phyloP scores from a whole-genome alignment of 192 early-diverging fungal genomes.

The Dimargaris cristalligena region DNA sequence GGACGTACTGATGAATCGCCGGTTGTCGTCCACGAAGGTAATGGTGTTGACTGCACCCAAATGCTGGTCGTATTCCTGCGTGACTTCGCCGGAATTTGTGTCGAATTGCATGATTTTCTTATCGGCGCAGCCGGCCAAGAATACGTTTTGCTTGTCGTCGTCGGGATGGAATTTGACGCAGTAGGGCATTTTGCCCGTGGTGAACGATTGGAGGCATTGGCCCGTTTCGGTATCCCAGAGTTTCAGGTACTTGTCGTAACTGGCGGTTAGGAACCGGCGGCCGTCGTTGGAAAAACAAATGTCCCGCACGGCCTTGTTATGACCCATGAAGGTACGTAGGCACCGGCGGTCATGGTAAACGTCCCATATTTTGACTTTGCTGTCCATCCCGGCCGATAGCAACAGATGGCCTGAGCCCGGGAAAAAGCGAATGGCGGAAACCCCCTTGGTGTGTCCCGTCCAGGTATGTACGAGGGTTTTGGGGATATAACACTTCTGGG shows the following conservation, averaged over 20 bases:
- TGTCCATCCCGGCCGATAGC: constrained; percentile 83
- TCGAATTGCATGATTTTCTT: constrained; percentile 85
- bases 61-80: constrained; percentile 95
- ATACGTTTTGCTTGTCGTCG: constrained; percentile 65
- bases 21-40: constrained; percentile 88
- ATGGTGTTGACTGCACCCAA: constrained; percentile 90
- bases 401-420: constrained; percentile 82
- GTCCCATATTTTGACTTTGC: constrained; percentile 93
- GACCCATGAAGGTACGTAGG: constrained; percentile 77
- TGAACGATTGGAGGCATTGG: constrained; percentile 59
- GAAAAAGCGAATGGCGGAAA: constrained; percentile 79
- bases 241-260: constrained; percentile 85
- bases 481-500: constrained; percentile 69
- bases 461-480: constrained; percentile 79
- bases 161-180: constrained; percentile 87
- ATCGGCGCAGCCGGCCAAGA: constrained; percentile 84
- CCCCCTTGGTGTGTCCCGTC: constrained; percentile 81
- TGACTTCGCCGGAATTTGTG: constrained; percentile 57
- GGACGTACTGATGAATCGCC: constrained; percentile 85
- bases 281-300: constrained; percentile 84
- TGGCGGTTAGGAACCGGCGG: constrained; percentile 61
- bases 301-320: constrained; percentile 84
- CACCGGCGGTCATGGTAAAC: constrained; percentile 76
- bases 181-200: constrained; percentile 66
- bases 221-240: constrained; percentile 99